These are phyloP conservation scores for Thielaviopsis musarum DNA, from an alignment of 2,329 filamentous ascomycete species.

Conservation along the genomic window DNA sequence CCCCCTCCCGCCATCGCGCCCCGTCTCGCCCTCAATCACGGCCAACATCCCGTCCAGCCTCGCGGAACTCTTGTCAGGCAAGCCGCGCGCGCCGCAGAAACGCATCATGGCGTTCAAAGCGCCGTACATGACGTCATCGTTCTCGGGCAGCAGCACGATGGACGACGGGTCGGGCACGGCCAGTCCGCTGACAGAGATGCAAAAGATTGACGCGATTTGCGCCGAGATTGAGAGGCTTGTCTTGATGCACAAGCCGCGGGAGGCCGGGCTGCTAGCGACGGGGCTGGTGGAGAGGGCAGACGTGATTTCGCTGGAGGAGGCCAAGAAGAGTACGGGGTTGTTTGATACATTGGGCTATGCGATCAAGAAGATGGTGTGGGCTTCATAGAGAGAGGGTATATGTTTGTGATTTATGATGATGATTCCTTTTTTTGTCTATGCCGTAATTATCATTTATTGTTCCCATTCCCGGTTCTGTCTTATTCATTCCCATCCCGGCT, in stretches of 20 bases:
- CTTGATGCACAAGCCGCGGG: slow-evolving; percentile 26
- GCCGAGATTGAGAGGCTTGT: slow-evolving; percentile 59
- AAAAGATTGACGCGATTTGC: slow-evolving; percentile 48
- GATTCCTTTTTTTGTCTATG: neutral
- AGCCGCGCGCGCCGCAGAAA: slow-evolving; percentile 19
- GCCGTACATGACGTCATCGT: slow-evolving; percentile 34
- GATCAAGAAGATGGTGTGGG: slow-evolving; percentile 89
- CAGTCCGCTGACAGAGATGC: slow-evolving; percentile 32
- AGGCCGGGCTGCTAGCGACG: slow-evolving; percentile 25
- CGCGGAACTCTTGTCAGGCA: slow-evolving; percentile 26
- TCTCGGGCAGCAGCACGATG: slow-evolving; percentile 32
- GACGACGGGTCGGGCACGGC: slow-evolving; percentile 23
- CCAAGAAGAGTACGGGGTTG: slow-evolving; percentile 70
- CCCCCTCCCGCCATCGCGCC: neutral
- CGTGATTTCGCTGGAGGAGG: slow-evolving; percentile 71
- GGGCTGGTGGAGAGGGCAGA: slow-evolving; percentile 41
- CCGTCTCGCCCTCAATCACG: slow-evolving; percentile 5
- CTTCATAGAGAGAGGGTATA: slow-evolving; percentile 18
- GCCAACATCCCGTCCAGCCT: slow-evolving; percentile 20
- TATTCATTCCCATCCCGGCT: neutral
- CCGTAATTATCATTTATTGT: neutral
- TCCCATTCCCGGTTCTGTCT: neutral
- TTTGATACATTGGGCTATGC: slow-evolving; percentile 78
- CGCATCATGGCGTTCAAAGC: slow-evolving; percentile 39
- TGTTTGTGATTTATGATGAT: no score